Evolutionary conservation across 2,329 filamentous ascomycete species (phyloP).

Genomic region (Lomentospora prolificans): DNA sequence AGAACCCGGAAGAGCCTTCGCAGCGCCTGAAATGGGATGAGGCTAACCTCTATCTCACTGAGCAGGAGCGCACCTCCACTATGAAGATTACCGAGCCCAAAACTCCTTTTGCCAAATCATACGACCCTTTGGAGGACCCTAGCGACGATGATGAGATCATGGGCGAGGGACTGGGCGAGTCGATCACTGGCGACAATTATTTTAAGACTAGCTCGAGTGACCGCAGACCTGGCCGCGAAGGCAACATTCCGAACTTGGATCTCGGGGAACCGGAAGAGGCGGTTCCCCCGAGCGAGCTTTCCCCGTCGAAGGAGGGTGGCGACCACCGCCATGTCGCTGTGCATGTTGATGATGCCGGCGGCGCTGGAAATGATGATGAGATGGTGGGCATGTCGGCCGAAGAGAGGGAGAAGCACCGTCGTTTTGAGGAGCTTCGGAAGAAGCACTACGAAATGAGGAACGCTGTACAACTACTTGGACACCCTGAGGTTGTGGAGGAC

Average conservation of each 20-base stretch:
- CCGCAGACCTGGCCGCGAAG: conserved; percentile 23
- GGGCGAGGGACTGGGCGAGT: conserved; percentile 25
- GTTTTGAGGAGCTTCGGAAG: conserved; percentile 87
- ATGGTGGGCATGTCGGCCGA: conserved; percentile 50
- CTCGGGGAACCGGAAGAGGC: conserved; percentile 85
- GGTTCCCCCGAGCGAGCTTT: conserved; percentile 51
- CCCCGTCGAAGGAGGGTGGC: conserved; percentile 85
- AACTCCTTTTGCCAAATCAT: conserved; percentile 88
- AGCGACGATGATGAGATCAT: conserved; percentile 68
- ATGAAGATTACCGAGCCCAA: conserved; percentile 99
- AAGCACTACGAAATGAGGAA: conserved; percentile 99
- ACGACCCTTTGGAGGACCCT: conserved; percentile 81
- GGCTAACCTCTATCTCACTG: conserved; percentile 91
- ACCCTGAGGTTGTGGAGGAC: conserved; percentile 56
- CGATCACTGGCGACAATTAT: conserved; percentile 12
- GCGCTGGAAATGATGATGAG: conserved; percentile 47
- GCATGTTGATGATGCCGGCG: conserved; percentile 56
- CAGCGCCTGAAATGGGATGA: conserved; percentile 96
- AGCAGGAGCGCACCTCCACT: conserved; percentile 87
- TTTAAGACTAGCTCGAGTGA: neutral
- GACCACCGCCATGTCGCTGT: conserved; percentile 46
- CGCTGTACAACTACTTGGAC: conserved; percentile 77
- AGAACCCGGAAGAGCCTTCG: conserved; percentile 39
- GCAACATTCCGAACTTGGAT: conserved; percentile 86
- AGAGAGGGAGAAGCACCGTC: conserved; percentile 80